Conservation (phyloP, 1,284 basidiomycete species). For the Sphaerobolus stellatus region DNA sequence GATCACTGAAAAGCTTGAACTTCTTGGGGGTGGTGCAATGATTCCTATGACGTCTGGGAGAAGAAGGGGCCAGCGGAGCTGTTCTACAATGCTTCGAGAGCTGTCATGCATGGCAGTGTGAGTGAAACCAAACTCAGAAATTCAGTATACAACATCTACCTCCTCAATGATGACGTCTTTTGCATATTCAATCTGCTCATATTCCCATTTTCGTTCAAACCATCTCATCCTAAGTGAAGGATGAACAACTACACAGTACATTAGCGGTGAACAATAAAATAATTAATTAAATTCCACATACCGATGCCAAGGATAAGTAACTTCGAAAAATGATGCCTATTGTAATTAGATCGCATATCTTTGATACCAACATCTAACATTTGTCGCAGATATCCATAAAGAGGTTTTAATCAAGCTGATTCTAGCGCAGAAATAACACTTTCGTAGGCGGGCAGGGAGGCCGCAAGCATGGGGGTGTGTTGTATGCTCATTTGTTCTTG, state of each 20-base stretch:
- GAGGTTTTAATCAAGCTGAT: neutral
- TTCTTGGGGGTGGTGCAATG: too few relatives aligned
- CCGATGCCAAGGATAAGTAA: neutral
- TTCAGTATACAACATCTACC: too few relatives aligned
- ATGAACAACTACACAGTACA: neutral
- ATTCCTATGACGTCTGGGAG: too few relatives aligned
- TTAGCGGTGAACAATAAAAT: neutral
- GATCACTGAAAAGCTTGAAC: too few relatives aligned
- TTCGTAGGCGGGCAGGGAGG: neutral
- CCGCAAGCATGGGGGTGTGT: neutral
- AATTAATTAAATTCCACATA: neutral
- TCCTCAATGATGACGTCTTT: neutral
- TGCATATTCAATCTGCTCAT: neutral
- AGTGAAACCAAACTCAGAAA: too few relatives aligned
- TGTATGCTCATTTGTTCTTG: neutral
- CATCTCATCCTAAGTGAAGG: neutral
- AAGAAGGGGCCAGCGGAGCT: too few relatives aligned
- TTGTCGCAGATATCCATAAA: neutral
- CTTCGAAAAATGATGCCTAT: neutral
- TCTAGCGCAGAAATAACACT: neutral
- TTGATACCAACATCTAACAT: neutral
- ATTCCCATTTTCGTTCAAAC: neutral
- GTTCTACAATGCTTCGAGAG: too few relatives aligned
- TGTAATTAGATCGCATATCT: neutral
- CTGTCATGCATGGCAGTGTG: too few relatives aligned